A percentile compares a stretch with the other conserved stretches of the same genome.
phyloP scores from a whole-genome alignment of 768 basidiomycete genomes.

The Filobasidium wieringae region DNA sequence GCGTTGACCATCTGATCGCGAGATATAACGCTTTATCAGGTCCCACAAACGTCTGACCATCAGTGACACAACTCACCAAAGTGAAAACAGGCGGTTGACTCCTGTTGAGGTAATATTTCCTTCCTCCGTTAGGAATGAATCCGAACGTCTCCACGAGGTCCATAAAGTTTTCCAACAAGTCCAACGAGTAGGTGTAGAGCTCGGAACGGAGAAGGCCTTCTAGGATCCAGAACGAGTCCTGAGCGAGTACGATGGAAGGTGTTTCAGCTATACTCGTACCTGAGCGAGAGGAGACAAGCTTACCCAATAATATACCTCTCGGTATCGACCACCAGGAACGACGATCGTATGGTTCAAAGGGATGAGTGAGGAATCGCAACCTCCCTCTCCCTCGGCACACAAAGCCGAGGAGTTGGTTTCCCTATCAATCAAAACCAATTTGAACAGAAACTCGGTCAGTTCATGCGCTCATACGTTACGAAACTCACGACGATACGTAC shows the following conservation, averaged over 20 bases:
- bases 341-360: slow-evolving; percentile 86
- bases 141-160: slow-evolving; percentile 75
- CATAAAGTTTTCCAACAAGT: slow-evolving; percentile 85
- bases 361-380: slow-evolving; percentile 73
- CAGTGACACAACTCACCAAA: slow-evolving; percentile 44
- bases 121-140: slow-evolving; percentile 88
- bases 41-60: neutral
- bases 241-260: neutral
- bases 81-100: slow-evolving; percentile 75
- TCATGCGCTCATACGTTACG: neutral
- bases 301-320: no score
- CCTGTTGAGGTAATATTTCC: slow-evolving; percentile 76
- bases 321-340: slow-evolving; percentile 74
- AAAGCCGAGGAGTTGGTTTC: slow-evolving; percentile 59
- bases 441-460: neutral
- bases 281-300: slow-evolving; percentile 11
- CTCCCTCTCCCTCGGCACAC: slow-evolving; percentile 48
- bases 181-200: slow-evolving; percentile 59
- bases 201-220: slow-evolving; percentile 75
- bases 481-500: no score
- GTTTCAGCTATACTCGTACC: neutral
- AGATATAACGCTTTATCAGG: neutral
- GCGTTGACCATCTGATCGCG: slow-evolving; percentile 63
- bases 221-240: slow-evolving; percentile 69
- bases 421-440: slow-evolving; percentile 14